Evolutionary conservation across 805 yeast genomes (phyloP).

Genomic region (Saccharomycopsis sp.): DNA sequence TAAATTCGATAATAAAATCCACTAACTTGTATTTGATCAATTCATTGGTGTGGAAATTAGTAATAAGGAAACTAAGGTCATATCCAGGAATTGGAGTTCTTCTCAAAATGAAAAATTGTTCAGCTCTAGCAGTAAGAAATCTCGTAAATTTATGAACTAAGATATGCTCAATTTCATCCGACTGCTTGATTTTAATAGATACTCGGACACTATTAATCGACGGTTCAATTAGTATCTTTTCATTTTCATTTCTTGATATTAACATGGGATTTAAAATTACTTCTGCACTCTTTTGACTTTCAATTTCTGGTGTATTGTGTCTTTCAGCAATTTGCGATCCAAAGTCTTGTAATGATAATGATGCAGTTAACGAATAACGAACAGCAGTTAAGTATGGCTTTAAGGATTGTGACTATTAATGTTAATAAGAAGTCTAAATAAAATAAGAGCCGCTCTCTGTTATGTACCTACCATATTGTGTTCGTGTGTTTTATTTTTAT

Average conservation of each 20-base stretch:
- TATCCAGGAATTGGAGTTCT: constrained; percentile 86
- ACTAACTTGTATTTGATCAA: constrained; percentile 94
- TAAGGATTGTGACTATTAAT: constrained; percentile 93
- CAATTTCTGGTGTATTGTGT: constrained; percentile 96
- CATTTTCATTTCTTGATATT: constrained; percentile 89
- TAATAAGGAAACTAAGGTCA: constrained; percentile 87
- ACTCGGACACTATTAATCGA: constrained; percentile 89
- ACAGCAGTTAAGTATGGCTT: constrained; percentile 94
- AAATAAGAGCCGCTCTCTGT: too few relatives aligned
- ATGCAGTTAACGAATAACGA: constrained; percentile 87
- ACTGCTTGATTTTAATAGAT: constrained; percentile 89
- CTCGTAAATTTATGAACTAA: constrained; percentile 92
- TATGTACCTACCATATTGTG: too few relatives aligned
- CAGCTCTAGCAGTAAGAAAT: constrained; percentile 92
- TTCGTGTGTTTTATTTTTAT: too few relatives aligned
- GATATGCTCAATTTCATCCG: constrained; percentile 93
- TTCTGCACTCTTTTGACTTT: constrained; percentile 75
- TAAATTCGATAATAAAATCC: constrained; percentile 94
- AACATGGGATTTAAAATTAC: constrained; percentile 82
- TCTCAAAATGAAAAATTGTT: constrained; percentile 84
- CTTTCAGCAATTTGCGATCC: constrained; percentile 94
- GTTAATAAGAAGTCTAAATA: too few relatives aligned
- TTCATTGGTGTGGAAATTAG: constrained; percentile 90
- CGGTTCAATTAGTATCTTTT: constrained; percentile 86
- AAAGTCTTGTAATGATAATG: constrained; percentile 86